Base-by-base conservation (phyloP, 2,329 filamentous ascomycete species). In the Exophiala alcalophila region DNA sequence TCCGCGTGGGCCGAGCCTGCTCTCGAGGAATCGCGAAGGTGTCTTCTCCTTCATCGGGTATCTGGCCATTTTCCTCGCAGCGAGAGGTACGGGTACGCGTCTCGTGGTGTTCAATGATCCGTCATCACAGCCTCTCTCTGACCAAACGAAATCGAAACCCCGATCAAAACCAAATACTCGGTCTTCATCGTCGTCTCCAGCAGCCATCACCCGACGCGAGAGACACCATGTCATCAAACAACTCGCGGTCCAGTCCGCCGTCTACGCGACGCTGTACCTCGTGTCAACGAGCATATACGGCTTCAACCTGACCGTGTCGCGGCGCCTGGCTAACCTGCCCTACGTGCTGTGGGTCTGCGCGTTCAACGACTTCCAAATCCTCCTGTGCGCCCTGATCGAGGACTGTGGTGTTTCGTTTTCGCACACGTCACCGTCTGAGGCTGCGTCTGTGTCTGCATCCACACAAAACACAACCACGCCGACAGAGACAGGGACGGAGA, bases 31-130 rank as follows among this genome's bases (percentile, higher is more conserved):
- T 61, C 78, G 91, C 18, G 92, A 98, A 64, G 92, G 92, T 0
- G 75, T 98, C n/a, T 95, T 91, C 64, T 95, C 89, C 40, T 95
- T 97, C 64, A 67, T 86, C 35, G 92, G 92, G 4, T 98, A 98
- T 61, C 76, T 98, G 31, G 85, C 91, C 32, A 96, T 98, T 46
- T 98, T 96, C 65, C 78, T 98, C 26, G 81, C 86, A 1, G 92
- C 92, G 3, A 88, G 94, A 61, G 84, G 86, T 27, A 78, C 83
- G 12, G 92, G 92, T 35, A 81, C 90, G 65, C 78, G 83, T 49
- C 77, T 92, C 45, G 77, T 97, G 25, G 25, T 34, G 12, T 49
- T 47, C 28, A 33, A 40, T 26, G 19, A 11, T 8, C n/a, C 23
- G 3, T 14, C 30, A 5, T 23, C 31, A 15, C 18, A 19, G 8